phyloP scores from a whole-genome alignment of 495 filamentous ascomycete genomes.

The Hypoxylon subgilvum region DNA sequence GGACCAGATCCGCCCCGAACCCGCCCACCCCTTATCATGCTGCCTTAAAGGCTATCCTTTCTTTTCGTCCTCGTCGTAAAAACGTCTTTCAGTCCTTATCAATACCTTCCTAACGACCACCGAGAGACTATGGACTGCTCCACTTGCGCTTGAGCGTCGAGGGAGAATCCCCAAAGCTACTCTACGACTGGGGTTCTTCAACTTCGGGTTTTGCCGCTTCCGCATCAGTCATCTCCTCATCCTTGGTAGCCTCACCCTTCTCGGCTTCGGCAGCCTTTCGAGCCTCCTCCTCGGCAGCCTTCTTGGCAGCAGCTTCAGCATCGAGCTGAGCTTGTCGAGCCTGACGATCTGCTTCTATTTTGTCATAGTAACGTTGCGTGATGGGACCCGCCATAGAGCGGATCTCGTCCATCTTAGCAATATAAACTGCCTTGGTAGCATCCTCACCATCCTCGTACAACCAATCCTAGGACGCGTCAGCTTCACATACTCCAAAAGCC shows the following conservation, averaged over 20 bases:
- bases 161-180: neutral
- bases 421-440: slow-evolving; percentile 89
- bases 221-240: slow-evolving; percentile 65
- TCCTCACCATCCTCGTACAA: slow-evolving; percentile 98
- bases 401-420: slow-evolving; percentile 95
- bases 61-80: slow-evolving; percentile 15
- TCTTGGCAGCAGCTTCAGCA: slow-evolving; percentile 82
- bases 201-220: slow-evolving; percentile 56
- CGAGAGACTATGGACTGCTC: neutral
- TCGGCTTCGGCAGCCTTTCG: slow-evolving; percentile 55
- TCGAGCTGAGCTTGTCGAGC: slow-evolving; percentile 76
- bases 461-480: slow-evolving; percentile 76
- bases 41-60: slow-evolving; percentile 24
- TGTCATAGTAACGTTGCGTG: slow-evolving; percentile 93
- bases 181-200: slow-evolving; percentile 44
- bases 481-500: neutral
- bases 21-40: slow-evolving; percentile 19
- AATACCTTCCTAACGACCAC: neutral
- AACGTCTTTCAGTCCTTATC: neutral
- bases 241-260: slow-evolving; percentile 49
- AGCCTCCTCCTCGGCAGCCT: slow-evolving; percentile 69
- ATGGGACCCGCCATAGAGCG: slow-evolving; percentile 88
- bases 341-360: slow-evolving; percentile 86
- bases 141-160: neutral
- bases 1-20: slow-evolving; percentile 26